These are phyloP conservation scores for Agaricales sp. DNA, from an alignment of 1,284 basidiomycete genomes.

Conservation along the genomic window DNA sequence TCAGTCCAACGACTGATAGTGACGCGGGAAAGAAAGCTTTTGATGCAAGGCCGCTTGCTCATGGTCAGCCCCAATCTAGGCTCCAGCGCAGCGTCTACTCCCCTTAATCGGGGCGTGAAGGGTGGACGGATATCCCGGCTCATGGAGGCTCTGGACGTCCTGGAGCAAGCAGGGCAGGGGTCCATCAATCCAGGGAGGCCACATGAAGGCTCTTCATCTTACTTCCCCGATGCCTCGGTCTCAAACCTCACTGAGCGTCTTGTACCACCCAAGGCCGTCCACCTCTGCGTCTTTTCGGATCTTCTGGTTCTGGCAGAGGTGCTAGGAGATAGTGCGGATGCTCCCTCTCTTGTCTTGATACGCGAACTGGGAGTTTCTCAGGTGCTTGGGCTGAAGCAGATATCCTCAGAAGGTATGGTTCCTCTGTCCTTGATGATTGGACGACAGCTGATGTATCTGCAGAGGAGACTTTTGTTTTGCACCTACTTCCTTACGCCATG, in stretches of 20 bases:
- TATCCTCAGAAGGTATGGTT: neutral
- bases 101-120: neutral
- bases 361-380: slow-evolving; percentile 45
- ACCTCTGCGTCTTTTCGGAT: slow-evolving; percentile 64
- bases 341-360: slow-evolving; percentile 30
- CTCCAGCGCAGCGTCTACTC: too few relatives aligned
- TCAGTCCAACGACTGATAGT: slow-evolving; percentile 45
- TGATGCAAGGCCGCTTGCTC: slow-evolving; percentile 56
- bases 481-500: too few relatives aligned
- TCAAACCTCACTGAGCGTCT: neutral
- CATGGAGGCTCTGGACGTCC: neutral
- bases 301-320: slow-evolving; percentile 41
- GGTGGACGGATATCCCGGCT: slow-evolving; percentile 1
- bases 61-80: slow-evolving; percentile 13
- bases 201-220: slow-evolving; percentile 6
- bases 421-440: too few relatives aligned
- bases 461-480: too few relatives aligned
- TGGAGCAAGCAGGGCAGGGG: neutral
- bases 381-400: slow-evolving; percentile 33
- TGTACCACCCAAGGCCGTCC: slow-evolving; percentile 17
- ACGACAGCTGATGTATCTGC: too few relatives aligned
- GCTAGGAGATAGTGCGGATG: slow-evolving; percentile 13
- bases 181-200: too few relatives aligned
- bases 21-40: slow-evolving; percentile 58
- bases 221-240: slow-evolving; percentile 9